Evolutionary conservation across 2,329 filamentous ascomycete genomes (phyloP).

Genomic region (Passalora sequoiae): DNA sequence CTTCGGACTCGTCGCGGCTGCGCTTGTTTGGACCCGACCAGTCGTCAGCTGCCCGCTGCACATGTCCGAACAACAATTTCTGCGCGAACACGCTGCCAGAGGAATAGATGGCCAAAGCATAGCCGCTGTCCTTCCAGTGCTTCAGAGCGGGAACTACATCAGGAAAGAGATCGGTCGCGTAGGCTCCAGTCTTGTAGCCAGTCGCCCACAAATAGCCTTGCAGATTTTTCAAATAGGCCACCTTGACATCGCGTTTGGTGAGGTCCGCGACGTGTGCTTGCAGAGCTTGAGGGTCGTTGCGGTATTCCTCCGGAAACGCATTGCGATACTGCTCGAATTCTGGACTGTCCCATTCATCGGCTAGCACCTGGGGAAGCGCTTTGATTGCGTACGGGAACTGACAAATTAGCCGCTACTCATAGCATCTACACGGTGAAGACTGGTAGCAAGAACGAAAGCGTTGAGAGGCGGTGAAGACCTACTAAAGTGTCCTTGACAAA

Average conservation of each 20-base stretch:
- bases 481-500: slow-evolving; percentile 81
- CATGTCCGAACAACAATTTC: slow-evolving; percentile 69
- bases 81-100: slow-evolving; percentile 76
- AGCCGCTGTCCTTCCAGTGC: slow-evolving; percentile 54
- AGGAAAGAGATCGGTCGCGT: slow-evolving; percentile 67
- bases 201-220: slow-evolving; percentile 74
- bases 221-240: slow-evolving; percentile 70
- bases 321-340: slow-evolving; percentile 63
- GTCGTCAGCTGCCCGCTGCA: slow-evolving; percentile 21
- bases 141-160: slow-evolving; percentile 57
- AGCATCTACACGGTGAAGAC: neutral
- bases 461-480: slow-evolving; percentile 40
- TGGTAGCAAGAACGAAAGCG: slow-evolving; percentile 2
- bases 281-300: slow-evolving; percentile 54
- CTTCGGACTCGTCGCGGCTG: slow-evolving; percentile 14
- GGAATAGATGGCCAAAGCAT: slow-evolving; percentile 68
- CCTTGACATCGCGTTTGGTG: slow-evolving; percentile 67
- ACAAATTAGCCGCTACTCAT: slow-evolving; percentile 8
- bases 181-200: slow-evolving; percentile 64
- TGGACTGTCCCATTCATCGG: slow-evolving; percentile 61
- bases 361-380: slow-evolving; percentile 59
- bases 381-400: slow-evolving; percentile 74
- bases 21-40: slow-evolving; percentile 17
- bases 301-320: slow-evolving; percentile 64
- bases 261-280: slow-evolving; percentile 65